A percentile compares a stretch with the other conserved stretches of the same genome.
These are phyloP conservation scores for Thymus quinquecostatus DNA, from an alignment of 257 asterid species.

Conservation along the genomic window DNA sequence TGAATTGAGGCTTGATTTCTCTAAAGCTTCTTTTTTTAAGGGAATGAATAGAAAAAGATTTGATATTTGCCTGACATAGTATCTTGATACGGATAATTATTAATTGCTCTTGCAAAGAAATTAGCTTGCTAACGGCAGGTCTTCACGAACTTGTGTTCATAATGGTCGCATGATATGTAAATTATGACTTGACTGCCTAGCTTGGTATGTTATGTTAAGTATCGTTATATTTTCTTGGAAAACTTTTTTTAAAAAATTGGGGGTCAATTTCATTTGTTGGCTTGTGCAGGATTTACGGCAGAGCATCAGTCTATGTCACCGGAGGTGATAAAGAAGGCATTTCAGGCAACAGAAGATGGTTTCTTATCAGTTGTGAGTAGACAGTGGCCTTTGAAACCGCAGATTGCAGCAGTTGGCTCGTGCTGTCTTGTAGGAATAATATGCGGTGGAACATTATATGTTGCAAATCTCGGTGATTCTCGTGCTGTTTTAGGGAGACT, in stretches of 20 bases:
- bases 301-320: constrained; percentile 64
- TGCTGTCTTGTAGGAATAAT: constrained; percentile 89
- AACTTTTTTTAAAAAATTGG: neutral
- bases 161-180: constrained; percentile 11
- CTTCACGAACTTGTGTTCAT: constrained; percentile 11
- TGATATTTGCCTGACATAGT: neutral
- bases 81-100: constrained; percentile 9
- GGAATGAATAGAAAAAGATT: constrained; percentile 7
- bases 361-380: constrained; percentile 62
- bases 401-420: constrained; percentile 82
- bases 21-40: neutral
- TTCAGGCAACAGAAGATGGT: constrained; percentile 73
- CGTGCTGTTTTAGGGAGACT: constrained; percentile 83
- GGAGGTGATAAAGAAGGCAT: constrained; percentile 67
- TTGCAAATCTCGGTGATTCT: constrained; percentile 87
- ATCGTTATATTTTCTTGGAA: neutral
- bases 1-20: neutral
- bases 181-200: neutral
- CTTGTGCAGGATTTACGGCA: constrained; percentile 55
- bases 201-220: neutral
- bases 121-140: neutral
- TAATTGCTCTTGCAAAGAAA: constrained; percentile 10
- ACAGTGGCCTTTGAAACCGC: constrained; percentile 65
- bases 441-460: constrained; percentile 65
- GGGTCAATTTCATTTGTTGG: neutral